Evolutionary conservation across 2,329 filamentous ascomycete genomes (phyloP), one percentile per base, ranked within the genome.

Genomic region (Acephala macrosclerotiorum): DNA sequence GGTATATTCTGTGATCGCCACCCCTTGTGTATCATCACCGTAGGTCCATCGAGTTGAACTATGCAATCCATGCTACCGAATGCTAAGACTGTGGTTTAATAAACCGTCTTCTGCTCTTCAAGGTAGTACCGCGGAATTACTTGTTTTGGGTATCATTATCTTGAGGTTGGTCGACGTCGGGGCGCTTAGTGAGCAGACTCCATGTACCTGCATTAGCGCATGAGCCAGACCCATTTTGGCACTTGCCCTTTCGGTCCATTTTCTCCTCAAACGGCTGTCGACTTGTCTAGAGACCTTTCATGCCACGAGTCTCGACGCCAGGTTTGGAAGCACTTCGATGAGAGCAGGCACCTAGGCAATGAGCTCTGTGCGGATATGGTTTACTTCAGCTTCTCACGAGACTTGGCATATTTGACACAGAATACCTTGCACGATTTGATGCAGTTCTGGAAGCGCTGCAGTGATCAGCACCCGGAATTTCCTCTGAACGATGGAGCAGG

Each of bases 1-100:
- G 11, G 9, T n/a, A 6, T 3, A 3, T 55, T 45, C 36, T 35
- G 47, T 45, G 61, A 51, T 55, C n/a, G 42, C 55, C 57, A 64
- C 25, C 61, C 61, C 20, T 64, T 59, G 61, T 64, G 55, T 25
- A 60, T 42, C 29, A 45, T 40, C 7, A 60, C n/a, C 55, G 22
- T 16, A 25, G 55, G 55, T 22, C 55, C 29, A 25, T 57, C 55
- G 14, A 38, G 55, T 38, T 36, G 55, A 14, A 35, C 11, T 6
- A 38, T 38, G 29, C 14, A 7, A 7, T 53, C 49, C 49, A 53
- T 53, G 6, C n/a, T 6, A 42, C 3, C n/a, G 45, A 49, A 18
- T 18, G 7, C 16, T 42, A 18, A 42, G 14, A 6, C 14, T 42
- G 40, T 18, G 16, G 16, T 16, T 16, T 42, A 18, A 6, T 42